phyloP scores from a whole-genome alignment of 2,329 filamentous ascomycete species.

The Verticillium zaregamsianum region DNA sequence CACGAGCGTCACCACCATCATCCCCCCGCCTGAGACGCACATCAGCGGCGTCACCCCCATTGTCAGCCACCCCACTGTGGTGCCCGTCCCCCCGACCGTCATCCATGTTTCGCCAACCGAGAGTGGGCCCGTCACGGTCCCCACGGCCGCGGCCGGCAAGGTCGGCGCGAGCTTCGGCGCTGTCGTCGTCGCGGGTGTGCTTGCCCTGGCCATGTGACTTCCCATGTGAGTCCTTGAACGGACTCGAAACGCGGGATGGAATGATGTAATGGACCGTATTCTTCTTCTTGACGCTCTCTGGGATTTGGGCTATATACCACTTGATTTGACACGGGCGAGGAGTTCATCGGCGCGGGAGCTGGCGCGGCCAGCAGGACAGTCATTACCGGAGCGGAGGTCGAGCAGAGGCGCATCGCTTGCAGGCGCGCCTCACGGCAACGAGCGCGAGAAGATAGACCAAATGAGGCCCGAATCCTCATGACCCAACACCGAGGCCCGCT shows the following conservation, averaged over 20 bases:
- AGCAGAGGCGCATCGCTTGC: background rate
- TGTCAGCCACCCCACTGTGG: slow-evolving; percentile 4
- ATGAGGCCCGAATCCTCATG: background rate
- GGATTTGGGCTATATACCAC: background rate
- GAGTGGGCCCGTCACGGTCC: slow-evolving; percentile 15
- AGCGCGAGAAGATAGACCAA: background rate
- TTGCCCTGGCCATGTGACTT: slow-evolving; percentile 21
- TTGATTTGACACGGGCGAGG: background rate
- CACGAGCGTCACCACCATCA: slow-evolving; percentile 9
- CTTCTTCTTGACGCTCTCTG: background rate
- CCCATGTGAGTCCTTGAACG: background rate
- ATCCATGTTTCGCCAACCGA: slow-evolving; percentile 3
- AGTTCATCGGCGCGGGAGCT: background rate
- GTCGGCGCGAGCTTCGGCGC: slow-evolving; percentile 27
- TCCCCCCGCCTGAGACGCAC: slow-evolving; percentile 2
- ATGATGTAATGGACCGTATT: background rate
- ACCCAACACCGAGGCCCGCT: background rate
- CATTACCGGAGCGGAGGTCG: background rate
- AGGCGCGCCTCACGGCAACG: too few relatives aligned
- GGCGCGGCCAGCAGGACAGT: background rate
- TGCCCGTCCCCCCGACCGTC: slow-evolving; percentile 7
- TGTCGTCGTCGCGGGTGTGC: slow-evolving; percentile 32
- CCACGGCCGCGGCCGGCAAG: slow-evolving; percentile 32
- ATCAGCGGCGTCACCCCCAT: slow-evolving; percentile 2
- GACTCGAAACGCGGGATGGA: background rate